These are phyloP conservation scores for Rhodamnia argentea DNA, from an alignment of 345 rosid genomes.

Conservation along the genomic window DNA sequence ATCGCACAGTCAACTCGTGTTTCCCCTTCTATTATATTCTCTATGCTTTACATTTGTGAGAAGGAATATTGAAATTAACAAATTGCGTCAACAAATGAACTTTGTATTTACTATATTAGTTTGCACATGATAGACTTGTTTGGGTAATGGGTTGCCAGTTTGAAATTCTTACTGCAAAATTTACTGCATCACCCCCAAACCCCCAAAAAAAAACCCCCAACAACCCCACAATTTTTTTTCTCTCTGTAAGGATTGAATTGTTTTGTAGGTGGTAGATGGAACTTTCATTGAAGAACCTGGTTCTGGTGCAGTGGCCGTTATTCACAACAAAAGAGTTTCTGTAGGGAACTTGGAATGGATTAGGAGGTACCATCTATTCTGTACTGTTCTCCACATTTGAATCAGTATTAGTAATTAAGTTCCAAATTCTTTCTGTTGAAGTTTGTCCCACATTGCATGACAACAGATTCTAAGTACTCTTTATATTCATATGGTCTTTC, in stretches of 20 bases:
- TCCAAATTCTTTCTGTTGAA: neutral
- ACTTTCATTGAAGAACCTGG: slow-evolving; percentile 93
- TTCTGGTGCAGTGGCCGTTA: slow-evolving; percentile 69
- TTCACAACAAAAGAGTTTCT: slow-evolving; percentile 58
- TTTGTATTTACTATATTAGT: neutral
- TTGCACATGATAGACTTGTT: neutral
- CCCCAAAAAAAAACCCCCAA: too few species aligned
- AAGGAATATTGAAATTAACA: neutral
- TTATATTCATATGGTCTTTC: too few species aligned
- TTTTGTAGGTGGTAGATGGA: slow-evolving; percentile 56
- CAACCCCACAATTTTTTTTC: neutral
- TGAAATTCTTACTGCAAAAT: neutral
- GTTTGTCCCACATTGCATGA: too few species aligned
- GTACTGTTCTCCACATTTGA: neutral
- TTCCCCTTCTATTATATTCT: neutral
- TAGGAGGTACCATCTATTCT: slow-evolving; percentile 37
- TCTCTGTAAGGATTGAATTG: neutral
- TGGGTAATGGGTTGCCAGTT: neutral
- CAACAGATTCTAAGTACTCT: too few species aligned
- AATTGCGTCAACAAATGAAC: neutral
- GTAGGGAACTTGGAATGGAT: slow-evolving; percentile 94
- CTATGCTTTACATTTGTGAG: neutral
- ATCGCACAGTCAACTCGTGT: neutral
- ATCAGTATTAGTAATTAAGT: neutral
- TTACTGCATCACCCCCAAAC: neutral